These are phyloP conservation scores for Westerdykella aurantiaca DNA, from an alignment of 2,329 filamentous ascomycete species.

Conservation along the genomic window DNA sequence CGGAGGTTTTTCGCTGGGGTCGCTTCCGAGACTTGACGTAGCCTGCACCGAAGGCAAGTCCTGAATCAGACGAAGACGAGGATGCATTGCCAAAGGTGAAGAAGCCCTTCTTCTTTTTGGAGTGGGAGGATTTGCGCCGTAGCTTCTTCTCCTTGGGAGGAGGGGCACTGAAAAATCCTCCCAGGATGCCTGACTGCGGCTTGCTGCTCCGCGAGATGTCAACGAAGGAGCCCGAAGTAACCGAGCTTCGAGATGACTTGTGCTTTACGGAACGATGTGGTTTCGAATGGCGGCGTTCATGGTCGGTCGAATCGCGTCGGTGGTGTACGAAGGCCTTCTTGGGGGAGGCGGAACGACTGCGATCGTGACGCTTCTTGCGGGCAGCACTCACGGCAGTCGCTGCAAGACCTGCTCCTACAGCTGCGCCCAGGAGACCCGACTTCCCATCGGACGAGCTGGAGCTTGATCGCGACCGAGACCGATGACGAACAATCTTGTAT, in stretches of 20 bases:
- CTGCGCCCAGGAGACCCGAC: conserved; percentile 33
- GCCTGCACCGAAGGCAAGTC: conserved; percentile 43
- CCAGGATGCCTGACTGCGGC: conserved; percentile 40
- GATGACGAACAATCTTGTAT: conserved; percentile 29
- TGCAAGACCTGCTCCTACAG: conserved; percentile 36
- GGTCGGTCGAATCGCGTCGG: conserved; percentile 26
- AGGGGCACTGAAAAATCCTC: conserved; percentile 56
- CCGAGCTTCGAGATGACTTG: conserved; percentile 32
- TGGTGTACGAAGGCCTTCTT: conserved; percentile 24
- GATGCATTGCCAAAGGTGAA: conserved; percentile 47
- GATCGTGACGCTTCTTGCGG: conserved; percentile 23
- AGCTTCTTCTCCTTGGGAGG: conserved; percentile 24
- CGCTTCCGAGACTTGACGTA: conserved; percentile 24
- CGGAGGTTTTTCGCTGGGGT: conserved; percentile 35
- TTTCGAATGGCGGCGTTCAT: conserved; percentile 23
- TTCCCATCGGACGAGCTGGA: conserved; percentile 32
- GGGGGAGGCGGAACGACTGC: conserved; percentile 34
- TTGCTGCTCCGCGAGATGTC: conserved; percentile 58
- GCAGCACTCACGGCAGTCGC: conserved; percentile 35
- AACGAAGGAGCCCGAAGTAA: conserved; percentile 54
- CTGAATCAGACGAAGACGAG: conserved; percentile 42
- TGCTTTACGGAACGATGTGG: conserved; percentile 20
- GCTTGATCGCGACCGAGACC: conserved; percentile 41
- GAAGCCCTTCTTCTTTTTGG: conserved; percentile 43
- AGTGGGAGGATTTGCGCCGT: conserved; percentile 19